phyloP scores from a whole-genome alignment of 139 green algal genomes.

The Mychonastes homosphaera region DNA sequence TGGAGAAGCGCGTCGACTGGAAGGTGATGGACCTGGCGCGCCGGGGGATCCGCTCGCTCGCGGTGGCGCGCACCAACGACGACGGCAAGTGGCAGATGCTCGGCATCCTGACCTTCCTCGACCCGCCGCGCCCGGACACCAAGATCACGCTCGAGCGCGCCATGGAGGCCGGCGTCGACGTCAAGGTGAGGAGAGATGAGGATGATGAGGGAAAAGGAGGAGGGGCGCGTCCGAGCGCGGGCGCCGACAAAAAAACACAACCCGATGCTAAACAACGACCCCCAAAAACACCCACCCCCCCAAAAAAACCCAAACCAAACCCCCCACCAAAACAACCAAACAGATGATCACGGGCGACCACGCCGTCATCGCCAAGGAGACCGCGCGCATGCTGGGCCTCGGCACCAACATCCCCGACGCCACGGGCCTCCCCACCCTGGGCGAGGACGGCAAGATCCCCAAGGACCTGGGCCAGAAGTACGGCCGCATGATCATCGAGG shows the following conservation, averaged over 20 bases:
- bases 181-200: conserved; percentile 79
- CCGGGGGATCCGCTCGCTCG: conserved; percentile 68
- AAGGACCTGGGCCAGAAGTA: conserved; percentile 57
- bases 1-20: conserved; percentile 20
- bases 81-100: conserved; percentile 52
- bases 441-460: conserved; percentile 58
- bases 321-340: background rate
- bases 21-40: conserved; percentile 49
- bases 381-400: conserved; percentile 59
- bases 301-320: background rate
- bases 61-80: conserved; percentile 42
- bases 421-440: conserved; percentile 38
- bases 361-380: conserved; percentile 78
- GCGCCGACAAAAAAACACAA: conserved; percentile 9
- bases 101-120: conserved; percentile 78
- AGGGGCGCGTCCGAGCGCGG: background rate
- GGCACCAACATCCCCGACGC: conserved; percentile 66
- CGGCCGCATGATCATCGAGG: conserved; percentile 55
- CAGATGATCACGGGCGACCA: conserved; percentile 60
- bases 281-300: conserved; percentile 1
- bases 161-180: conserved; percentile 61
- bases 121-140: conserved; percentile 75
- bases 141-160: conserved; percentile 63
- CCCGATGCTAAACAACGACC: background rate
- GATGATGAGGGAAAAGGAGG: background rate